Conservation (phyloP, 805 yeast genomes). For the Myxozyma udenii region DNA sequence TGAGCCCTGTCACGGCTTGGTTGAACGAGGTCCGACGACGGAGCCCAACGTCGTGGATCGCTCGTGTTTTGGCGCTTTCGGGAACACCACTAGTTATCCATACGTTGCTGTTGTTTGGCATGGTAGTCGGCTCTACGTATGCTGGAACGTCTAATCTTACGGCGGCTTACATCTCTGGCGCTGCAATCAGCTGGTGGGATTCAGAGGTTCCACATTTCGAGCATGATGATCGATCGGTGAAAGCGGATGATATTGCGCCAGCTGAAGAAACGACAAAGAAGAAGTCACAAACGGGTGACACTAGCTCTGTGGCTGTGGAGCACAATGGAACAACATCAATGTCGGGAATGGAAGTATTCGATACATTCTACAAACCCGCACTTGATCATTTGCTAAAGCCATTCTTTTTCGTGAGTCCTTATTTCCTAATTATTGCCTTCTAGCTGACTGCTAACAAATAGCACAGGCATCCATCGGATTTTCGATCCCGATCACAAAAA, state of each 20-base stretch:
- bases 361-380: constrained; percentile 1
- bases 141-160: constrained; percentile 9
- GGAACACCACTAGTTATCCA: neutral
- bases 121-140: constrained; percentile 6
- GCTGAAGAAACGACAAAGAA: no score
- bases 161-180: constrained; percentile 16
- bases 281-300: no score
- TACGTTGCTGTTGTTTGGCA: constrained; percentile 6
- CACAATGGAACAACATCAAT: neutral
- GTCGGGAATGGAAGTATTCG: neutral
- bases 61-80: neutral
- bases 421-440: no score
- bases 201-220: neutral
- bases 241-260: no score
- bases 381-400: constrained; percentile 11
- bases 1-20: constrained; percentile 1
- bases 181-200: constrained; percentile 12
- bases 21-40: no score
- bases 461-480: constrained; percentile 27
- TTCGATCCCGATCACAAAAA: constrained; percentile 21
- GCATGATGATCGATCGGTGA: no score
- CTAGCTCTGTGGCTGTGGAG: no score
- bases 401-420: constrained; percentile 23
- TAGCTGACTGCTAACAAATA: no score
- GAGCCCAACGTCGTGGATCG: no score